A percentile compares a stretch with the other conserved stretches of the same genome.
Conservation (phyloP, 371 early-diverging fungal genomes). For the Thermomucor indicae-seudaticae region DNA sequence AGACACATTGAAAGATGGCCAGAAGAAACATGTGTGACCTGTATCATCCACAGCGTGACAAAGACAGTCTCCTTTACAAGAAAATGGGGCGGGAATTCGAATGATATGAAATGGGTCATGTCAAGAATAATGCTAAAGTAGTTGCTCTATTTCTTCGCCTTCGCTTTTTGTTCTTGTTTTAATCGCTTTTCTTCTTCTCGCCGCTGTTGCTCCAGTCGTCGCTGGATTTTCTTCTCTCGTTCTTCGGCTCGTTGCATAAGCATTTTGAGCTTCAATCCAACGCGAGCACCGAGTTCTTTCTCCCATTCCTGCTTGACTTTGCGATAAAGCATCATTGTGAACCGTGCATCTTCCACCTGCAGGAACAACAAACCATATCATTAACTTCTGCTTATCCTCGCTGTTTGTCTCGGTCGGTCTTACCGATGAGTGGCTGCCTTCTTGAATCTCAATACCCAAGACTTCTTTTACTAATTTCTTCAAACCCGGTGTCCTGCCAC, state of each 20-base stretch:
- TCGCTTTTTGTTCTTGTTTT: slow-evolving; percentile 8
- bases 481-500: slow-evolving; percentile 71
- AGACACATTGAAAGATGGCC: no score
- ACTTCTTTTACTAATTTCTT: slow-evolving; percentile 71
- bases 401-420: slow-evolving; percentile 1
- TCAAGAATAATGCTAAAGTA: no score
- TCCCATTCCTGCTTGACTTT: slow-evolving; percentile 86
- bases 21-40: no score
- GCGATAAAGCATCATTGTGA: slow-evolving; percentile 86
- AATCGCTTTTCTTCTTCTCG: slow-evolving; percentile 4
- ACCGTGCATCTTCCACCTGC: slow-evolving; percentile 84
- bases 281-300: slow-evolving; percentile 28
- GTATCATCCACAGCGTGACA: no score
- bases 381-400: not conserved
- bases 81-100: no score
- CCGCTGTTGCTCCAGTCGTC: not conserved
- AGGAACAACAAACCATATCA: not conserved
- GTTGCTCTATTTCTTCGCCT: no score
- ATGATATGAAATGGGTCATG: no score
- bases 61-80: no score
- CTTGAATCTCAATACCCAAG: slow-evolving; percentile 78
- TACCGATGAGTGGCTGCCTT: slow-evolving; percentile 88
- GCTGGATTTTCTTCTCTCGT: slow-evolving; percentile 4
- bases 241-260: slow-evolving; percentile 6
- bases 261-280: slow-evolving; percentile 16